These are phyloP conservation scores for Quercus alba DNA, from an alignment of 306 rosid species.

Conservation along the genomic window DNA sequence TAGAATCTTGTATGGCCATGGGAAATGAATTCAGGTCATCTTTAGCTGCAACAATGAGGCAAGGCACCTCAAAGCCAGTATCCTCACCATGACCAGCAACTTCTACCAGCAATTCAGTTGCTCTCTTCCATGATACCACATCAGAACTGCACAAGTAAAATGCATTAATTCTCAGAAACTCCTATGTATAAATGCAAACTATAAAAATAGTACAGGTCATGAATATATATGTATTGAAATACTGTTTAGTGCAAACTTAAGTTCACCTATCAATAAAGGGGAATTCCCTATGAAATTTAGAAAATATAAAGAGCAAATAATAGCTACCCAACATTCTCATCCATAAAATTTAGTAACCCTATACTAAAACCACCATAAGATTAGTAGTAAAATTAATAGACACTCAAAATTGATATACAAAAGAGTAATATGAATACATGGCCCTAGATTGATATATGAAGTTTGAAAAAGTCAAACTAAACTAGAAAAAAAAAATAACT, in stretches of 20 bases:
- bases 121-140: slow-evolving; percentile 78
- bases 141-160: slow-evolving; percentile 61
- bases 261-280: not conserved
- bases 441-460: not conserved
- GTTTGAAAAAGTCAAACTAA: not conserved
- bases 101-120: slow-evolving; percentile 74
- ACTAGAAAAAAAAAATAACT: not conserved
- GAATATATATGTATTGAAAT: not conserved
- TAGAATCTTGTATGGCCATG: slow-evolving; percentile 84
- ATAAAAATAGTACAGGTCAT: not conserved
- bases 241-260: not conserved
- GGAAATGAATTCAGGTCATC: slow-evolving; percentile 89
- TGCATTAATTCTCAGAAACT: slow-evolving; percentile 4
- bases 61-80: slow-evolving; percentile 96
- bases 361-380: not conserved
- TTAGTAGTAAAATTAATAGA: not conserved
- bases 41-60: slow-evolving; percentile 97
- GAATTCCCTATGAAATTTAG: not conserved
- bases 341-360: not conserved
- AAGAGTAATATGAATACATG: not conserved
- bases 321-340: not conserved
- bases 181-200: not conserved
- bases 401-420: not conserved
- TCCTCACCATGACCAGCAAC: slow-evolving; percentile 95
- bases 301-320: not conserved